These are phyloP conservation scores for Lentinus polychrous DNA, from an alignment of 1,284 basidiomycete species.

Conservation along the genomic window DNA sequence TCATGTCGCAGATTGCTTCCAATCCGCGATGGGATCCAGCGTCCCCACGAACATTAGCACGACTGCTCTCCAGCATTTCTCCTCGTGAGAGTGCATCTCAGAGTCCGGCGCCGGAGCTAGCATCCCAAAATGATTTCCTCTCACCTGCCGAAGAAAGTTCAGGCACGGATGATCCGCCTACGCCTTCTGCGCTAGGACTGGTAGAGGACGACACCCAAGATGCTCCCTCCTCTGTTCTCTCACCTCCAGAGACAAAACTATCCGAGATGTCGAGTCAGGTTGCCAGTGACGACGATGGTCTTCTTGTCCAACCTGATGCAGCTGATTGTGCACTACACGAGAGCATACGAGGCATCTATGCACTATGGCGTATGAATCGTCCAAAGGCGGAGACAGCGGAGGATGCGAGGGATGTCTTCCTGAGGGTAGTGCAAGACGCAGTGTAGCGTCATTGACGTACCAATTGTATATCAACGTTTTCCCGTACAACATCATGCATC, in stretches of 20 bases:
- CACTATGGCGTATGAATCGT: conserved; percentile 38
- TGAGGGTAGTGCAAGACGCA: conserved; percentile 19
- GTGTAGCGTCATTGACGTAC: too few species aligned
- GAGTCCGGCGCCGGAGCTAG: conserved; percentile 12
- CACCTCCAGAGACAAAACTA: background rate
- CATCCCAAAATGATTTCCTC: conserved; percentile 12
- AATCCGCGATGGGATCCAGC: conserved; percentile 24
- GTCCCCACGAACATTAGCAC: conserved; percentile 24
- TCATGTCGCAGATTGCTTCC: conserved; percentile 14
- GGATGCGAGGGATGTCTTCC: conserved; percentile 18
- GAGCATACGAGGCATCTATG: conserved; percentile 43
- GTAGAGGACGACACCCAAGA: background rate
- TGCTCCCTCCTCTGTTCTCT: too few species aligned
- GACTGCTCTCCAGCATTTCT: conserved; percentile 23
- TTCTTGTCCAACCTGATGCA: conserved; percentile 9
- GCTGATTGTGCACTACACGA: conserved; percentile 26
- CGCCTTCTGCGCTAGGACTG: conserved; percentile 10
- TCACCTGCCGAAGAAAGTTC: conserved; percentile 20
- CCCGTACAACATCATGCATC: too few species aligned
- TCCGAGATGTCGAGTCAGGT: background rate
- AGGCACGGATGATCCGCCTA: conserved; percentile 20
- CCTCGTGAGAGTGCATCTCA: conserved; percentile 19
- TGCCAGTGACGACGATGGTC: background rate
- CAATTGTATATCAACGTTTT: too few species aligned
- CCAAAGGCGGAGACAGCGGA: conserved; percentile 11